Base-by-base conservation (phyloP, 1,284 basidiomycete genomes). In the Neonothopanus nambi region DNA sequence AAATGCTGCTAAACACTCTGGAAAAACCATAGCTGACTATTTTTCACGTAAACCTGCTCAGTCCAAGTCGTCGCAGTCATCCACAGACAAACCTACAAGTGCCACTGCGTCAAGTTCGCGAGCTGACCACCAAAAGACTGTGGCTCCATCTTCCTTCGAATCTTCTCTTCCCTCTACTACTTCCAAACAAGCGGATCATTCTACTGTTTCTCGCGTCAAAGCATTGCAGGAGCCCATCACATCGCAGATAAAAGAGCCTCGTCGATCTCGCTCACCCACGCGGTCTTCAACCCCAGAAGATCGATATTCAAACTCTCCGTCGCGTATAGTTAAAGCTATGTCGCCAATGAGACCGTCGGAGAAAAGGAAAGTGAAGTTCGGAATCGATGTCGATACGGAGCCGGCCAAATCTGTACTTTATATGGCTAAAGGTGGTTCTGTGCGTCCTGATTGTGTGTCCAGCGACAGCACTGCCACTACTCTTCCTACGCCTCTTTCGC, bases 21-120 rank as follows among this genome's bases (percentile, higher is more conserved):
- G 60, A 36, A 69, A 62, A 52, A 64, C 67, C 2, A 72, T 76
- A 9, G 71, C 70, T 21, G 65, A 69, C 18, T 76, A 70, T 57
- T 76, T 76, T 53, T 46, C 65, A 43, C 66, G 64, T 39, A 68
- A 65, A 57, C 26, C 40, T 11, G 18, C 39, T 28, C 36, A 24
- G 36, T 30, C 40, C 33, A 53, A 35, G 15, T 41, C 48, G 30
- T 33, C 30, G 30, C 30, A 33, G 8, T 33, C 30, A 33, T 33
- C 30, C 30, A 33, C 30, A 33, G 30, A 33, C n/a, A 15, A 12
- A 20, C 30, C 47, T n/a, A 41, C 52, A 30, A 35, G 42, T 21
- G 11, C 36, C 17, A 24, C 45, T 17, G 17, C 45, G 8, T 35
- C 26, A 13, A 50, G 20, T 11, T 18, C 39, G 21, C 49, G 20